A percentile compares a stretch with the other conserved stretches of the same genome.
Evolutionary conservation across 192 early-diverging fungal genomes (phyloP).

Genomic region (Coemansia sp.): DNA sequence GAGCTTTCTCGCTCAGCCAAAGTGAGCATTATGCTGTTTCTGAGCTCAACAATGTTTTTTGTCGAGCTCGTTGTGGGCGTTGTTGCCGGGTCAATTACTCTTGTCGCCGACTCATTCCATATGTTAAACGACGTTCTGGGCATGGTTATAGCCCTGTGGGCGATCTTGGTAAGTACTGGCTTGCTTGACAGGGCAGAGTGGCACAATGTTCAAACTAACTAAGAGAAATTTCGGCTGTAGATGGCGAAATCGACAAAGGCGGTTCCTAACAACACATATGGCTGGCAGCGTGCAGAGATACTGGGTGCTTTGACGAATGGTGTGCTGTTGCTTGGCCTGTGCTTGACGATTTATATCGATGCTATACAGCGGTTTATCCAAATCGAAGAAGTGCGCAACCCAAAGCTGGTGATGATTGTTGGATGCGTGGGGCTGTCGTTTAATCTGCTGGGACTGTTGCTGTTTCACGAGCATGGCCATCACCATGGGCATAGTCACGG

Average conservation of each 20-base stretch:
- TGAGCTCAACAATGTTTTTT: slow-evolving; percentile 73
- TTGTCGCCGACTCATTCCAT: slow-evolving; percentile 91
- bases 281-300: slow-evolving; percentile 88
- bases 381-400: slow-evolving; percentile 67
- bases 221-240: slow-evolving; percentile 11
- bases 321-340: slow-evolving; percentile 85
- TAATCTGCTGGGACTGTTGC: slow-evolving; percentile 76
- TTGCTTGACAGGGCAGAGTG: neutral
- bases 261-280: slow-evolving; percentile 74
- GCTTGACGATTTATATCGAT: slow-evolving; percentile 85
- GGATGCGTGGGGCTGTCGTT: slow-evolving; percentile 72
- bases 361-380: slow-evolving; percentile 79
- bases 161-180: slow-evolving; percentile 57
- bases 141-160: slow-evolving; percentile 77
- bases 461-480: slow-evolving; percentile 78
- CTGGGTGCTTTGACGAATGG: slow-evolving; percentile 92
- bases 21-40: slow-evolving; percentile 59
- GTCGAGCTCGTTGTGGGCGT: slow-evolving; percentile 80
- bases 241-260: slow-evolving; percentile 61
- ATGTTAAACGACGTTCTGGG: slow-evolving; percentile 83
- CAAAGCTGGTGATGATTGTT: slow-evolving; percentile 72
- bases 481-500: slow-evolving; percentile 57
- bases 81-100: slow-evolving; percentile 69
- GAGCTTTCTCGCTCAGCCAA: slow-evolving; percentile 55
- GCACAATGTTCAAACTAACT: neutral